Percentiles rank a stretch among this genome's conserved stretches.
These are phyloP conservation scores for Clarkia xantiana DNA, from an alignment of 345 rosid species.

Conservation along the genomic window DNA sequence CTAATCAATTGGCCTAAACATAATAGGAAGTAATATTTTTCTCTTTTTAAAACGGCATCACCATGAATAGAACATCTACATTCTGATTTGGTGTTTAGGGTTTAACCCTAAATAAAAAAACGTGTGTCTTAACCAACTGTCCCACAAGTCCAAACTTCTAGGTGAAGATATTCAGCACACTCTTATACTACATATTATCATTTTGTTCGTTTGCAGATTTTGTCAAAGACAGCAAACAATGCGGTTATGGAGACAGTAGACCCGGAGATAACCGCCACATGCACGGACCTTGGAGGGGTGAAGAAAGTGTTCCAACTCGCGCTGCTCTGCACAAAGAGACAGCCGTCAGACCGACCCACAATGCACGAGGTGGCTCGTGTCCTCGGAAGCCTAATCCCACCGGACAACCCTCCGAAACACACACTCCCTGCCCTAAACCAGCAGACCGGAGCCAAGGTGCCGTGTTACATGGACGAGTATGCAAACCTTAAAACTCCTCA, in stretches of 20 bases:
- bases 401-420: slow-evolving; percentile 26
- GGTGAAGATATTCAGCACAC: too few species aligned
- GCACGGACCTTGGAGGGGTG: slow-evolving; percentile 63
- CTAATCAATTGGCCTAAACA: too few species aligned
- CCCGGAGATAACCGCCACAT: slow-evolving; percentile 57
- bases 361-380: slow-evolving; percentile 89
- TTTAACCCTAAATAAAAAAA: too few species aligned
- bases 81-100: too few species aligned
- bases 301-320: slow-evolving; percentile 94
- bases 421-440: slow-evolving; percentile 17
- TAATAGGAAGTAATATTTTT: too few species aligned
- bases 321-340: slow-evolving; percentile 63
- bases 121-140: too few species aligned
- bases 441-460: slow-evolving; percentile 23
- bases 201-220: slow-evolving; percentile 28
- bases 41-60: too few species aligned
- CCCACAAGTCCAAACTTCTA: too few species aligned
- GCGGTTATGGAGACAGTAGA: slow-evolving; percentile 80
- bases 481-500: slow-evolving; percentile 82
- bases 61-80: too few species aligned
- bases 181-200: too few species aligned
- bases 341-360: slow-evolving; percentile 68
- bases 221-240: slow-evolving; percentile 75
- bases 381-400: slow-evolving; percentile 47
- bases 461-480: slow-evolving; percentile 70